Conservation (phyloP, 108 stramenopile genomes). For the Conticribra guillardii region DNA sequence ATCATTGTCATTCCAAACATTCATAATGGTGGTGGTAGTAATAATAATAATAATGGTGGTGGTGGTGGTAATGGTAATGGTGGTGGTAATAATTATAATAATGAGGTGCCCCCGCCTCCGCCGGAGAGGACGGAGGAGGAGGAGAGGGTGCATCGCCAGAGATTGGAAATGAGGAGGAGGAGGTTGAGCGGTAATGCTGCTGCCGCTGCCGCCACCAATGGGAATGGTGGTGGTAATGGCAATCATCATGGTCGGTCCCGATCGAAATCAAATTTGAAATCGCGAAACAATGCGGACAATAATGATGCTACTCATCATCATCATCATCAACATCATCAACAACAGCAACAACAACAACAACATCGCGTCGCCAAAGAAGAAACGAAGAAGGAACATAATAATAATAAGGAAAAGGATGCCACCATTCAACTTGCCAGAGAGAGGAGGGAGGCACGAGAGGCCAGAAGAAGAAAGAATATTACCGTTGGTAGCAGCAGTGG, state of each 20-base stretch:
- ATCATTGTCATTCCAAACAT: slow-evolving; percentile 30
- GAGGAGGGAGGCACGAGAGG: not conserved
- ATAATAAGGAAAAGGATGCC: not conserved
- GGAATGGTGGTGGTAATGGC: not conserved
- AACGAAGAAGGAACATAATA: not conserved
- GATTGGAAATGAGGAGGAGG: slow-evolving; percentile 35
- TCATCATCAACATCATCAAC: too few relatives aligned
- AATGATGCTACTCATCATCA: too few relatives aligned
- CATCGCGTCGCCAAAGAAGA: not conserved
- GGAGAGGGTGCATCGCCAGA: slow-evolving; percentile 14
- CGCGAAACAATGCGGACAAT: not conserved
- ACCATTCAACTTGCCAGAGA: not conserved
- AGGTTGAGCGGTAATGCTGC: slow-evolving; percentile 4
- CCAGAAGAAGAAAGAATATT: not conserved
- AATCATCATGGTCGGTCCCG: not conserved
- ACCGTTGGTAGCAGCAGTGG: too few relatives aligned
- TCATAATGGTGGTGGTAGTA: too few relatives aligned
- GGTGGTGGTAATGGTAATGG: too few relatives aligned
- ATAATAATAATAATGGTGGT: too few relatives aligned
- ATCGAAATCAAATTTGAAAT: not conserved
- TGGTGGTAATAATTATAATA: too few relatives aligned
- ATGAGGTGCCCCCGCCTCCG: slow-evolving; percentile 26
- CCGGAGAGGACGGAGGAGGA: slow-evolving; percentile 35
- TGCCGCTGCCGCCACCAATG: not conserved
- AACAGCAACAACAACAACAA: not conserved